Conservation (phyloP, 2,329 filamentous ascomycete genomes). For the Exophiala aquamarina region DNA sequence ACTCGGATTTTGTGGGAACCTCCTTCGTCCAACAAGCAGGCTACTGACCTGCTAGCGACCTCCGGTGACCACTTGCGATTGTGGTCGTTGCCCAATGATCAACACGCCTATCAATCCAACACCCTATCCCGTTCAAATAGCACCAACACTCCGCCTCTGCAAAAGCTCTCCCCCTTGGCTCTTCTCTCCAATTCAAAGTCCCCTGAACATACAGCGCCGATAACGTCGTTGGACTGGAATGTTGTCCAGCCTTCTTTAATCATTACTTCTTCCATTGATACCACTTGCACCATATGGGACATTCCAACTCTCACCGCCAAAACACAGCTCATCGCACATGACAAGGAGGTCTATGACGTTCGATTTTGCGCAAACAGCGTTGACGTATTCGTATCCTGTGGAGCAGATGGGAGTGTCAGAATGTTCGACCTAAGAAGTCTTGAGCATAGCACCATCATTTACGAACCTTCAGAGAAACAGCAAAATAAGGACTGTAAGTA, state of each 20-base stretch:
- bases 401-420: slow-evolving; percentile 92
- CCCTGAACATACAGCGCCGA: slow-evolving; percentile 92
- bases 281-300: slow-evolving; percentile 99
- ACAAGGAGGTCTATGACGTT: slow-evolving; percentile 98
- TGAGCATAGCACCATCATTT: slow-evolving; percentile 98
- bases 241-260: slow-evolving; percentile 94
- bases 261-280: slow-evolving; percentile 98
- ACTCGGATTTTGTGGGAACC: slow-evolving; percentile 95
- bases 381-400: slow-evolving; percentile 98
- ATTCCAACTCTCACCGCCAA: slow-evolving; percentile 97
- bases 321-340: slow-evolving; percentile 95
- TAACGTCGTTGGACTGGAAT: slow-evolving; percentile 98
- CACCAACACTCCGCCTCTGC: slow-evolving; percentile 61
- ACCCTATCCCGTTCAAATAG: slow-evolving; percentile 66
- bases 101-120: slow-evolving; percentile 55
- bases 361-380: slow-evolving; percentile 92
- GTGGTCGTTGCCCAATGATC: slow-evolving; percentile 76
- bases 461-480: slow-evolving; percentile 90
- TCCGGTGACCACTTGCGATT: slow-evolving; percentile 91
- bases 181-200: slow-evolving; percentile 97
- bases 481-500: slow-evolving; percentile 60
- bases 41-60: slow-evolving; percentile 89
- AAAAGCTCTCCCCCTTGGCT: slow-evolving; percentile 87
- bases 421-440: slow-evolving; percentile 98
- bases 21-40: slow-evolving; percentile 90